A percentile compares a stretch with the other conserved stretches of the same genome.
Evolutionary conservation across 257 asterid genomes (phyloP).

Genomic region (Petrea volubilis): DNA sequence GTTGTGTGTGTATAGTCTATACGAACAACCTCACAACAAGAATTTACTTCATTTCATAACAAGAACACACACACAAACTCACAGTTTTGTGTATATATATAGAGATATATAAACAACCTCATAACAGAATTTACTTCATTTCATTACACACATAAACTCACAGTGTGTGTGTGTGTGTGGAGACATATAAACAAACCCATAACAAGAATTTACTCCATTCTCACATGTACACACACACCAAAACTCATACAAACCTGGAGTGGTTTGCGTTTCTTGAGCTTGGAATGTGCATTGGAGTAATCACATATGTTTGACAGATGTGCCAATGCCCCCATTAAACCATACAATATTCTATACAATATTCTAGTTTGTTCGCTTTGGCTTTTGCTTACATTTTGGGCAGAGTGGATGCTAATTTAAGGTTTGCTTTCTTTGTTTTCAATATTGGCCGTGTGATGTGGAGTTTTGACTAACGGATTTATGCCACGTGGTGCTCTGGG

Average conservation of each 20-base stretch:
- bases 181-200: too few species aligned
- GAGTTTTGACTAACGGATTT: not conserved
- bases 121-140: too few species aligned
- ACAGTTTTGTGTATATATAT: too few species aligned
- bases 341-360: not conserved
- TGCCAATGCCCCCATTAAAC: slow-evolving; percentile 67
- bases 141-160: too few species aligned
- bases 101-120: too few species aligned
- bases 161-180: too few species aligned
- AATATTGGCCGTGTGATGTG: not conserved
- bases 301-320: slow-evolving; percentile 66
- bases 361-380: not conserved
- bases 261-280: slow-evolving; percentile 63
- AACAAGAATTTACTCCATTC: too few species aligned
- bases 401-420: not conserved
- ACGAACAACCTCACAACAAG: too few species aligned
- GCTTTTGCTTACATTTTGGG: not conserved
- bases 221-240: not conserved
- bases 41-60: too few species aligned
- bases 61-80: too few species aligned
- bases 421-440: not conserved
- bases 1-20: too few species aligned
- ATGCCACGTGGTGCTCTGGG: not conserved
- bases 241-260: slow-evolving; percentile 47
- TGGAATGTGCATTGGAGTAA: slow-evolving; percentile 52